Base-by-base conservation (phyloP, 177 flowering plant species). In the Vitis hybrid region DNA sequence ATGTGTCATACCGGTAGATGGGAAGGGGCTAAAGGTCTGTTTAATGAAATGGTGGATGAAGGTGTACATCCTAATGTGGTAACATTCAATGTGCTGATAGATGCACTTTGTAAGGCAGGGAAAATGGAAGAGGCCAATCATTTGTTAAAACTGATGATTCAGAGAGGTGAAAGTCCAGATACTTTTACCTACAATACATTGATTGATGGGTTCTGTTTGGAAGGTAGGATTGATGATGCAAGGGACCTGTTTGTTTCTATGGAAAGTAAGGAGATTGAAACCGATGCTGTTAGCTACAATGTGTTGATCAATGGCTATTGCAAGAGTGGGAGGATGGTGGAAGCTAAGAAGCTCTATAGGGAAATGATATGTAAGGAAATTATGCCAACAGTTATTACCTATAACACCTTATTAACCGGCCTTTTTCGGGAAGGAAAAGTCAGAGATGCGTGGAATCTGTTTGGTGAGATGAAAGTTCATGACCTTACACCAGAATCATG, bases 31-130 rank as follows among this genome's bases (percentile, higher is more conserved):
- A 74, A 74, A 49, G 50, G 46, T 30, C 55, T 81, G 30, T 78
- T 81, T 57, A 46, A 55, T 60, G 78, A 76, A 56, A 81, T 83
- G 88, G 14, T 79, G 66, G 83, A 83, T 66, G 62, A 62, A 58
- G 79, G 81, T 6, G 56, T 85, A 24, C 77, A 35, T 12, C 86
- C 86, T 16, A 76, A 78, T 70, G 68, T 78, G 58, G 65, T 82
- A 10, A 78, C 81, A 2, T 85, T 73, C 35, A 83, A 74, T 74
- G 52, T 65, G 56, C 55, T 83, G 69, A 78, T 83, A 10, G 68
- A 64, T 56, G 57, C 52, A 7, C 75, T 73, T 19, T 83, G 80
- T 76, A 79, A 70, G 65, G 76, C 56, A 35, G 82, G 82, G 7
- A 68, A 67, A 70, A 60, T 72, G 18, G 21, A 79, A 11, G 80